Evolutionary conservation across 352 stramenopile species (phyloP), one percentile per base, ranked within the genome.

Genomic region (Thalassiosira mediterranea): DNA sequence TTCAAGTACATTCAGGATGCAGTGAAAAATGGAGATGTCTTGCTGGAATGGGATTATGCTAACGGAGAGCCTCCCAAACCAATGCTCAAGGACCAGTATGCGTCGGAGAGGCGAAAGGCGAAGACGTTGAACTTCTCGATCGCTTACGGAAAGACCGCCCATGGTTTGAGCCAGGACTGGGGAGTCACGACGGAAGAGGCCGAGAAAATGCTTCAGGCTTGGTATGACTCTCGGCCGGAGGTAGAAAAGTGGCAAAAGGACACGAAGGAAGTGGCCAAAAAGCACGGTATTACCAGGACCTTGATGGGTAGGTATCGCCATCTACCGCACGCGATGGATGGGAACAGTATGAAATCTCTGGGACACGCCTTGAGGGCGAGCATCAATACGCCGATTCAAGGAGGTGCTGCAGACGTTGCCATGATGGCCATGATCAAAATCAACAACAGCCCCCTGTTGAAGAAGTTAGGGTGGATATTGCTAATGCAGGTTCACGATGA

Each of bases 111-210:
- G 47, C 93, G 98, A 49, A 98, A 98, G 62, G 97, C 97, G 10
- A 99, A 99, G 76, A 98, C 98, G 17, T 89, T 99, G 17, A 99
- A 99, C 79, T 99, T 99, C 72, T 98, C 95, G 11, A 99, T 99
- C 71, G 97, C 97, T 4, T 99, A 99, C 79, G 97, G 97, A 21
- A 99, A 99, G 84, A 99, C 97, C 15, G 95, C 96, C 0, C 96
- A 97, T 72, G 97, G 97, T 0, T 72, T 99, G 23, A 97, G 93
- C 23, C 96, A 98, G 66, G 94, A 97, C 78, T 97, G 92, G 90
- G 93, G 90, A 19, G 92, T 97, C 3, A 73, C 64, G 5, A 31
- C 81, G 46, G 49, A 92, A 15, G 93, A 97, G 71, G 94, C 94
- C 11, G 79, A 97, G 66, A 72, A 94, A 44, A 94, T 96, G 80